Evolutionary conservation across 306 rosid species (phyloP), one percentile per base, ranked within the genome.

Genomic region (Castanopsis chinensis): DNA sequence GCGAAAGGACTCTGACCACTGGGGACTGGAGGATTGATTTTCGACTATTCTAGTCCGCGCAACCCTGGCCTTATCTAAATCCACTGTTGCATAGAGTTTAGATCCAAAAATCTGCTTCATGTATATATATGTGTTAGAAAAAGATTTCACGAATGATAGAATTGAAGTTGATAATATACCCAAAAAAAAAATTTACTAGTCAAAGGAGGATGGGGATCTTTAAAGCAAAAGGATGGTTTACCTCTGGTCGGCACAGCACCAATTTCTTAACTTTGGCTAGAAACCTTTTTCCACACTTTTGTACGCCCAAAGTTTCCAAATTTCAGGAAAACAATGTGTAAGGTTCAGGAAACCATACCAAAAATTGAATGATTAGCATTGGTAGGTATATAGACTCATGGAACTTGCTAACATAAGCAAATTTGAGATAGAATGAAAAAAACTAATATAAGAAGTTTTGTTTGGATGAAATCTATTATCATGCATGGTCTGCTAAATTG

Each of bases 21-120:
- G 70, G 0, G 96, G 97, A 23, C 76, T 69, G 25, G 72, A 57
- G 15, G 92, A 78, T 21, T 84, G 75, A 43, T 85, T 74, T 43
- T 77, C 35, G 14, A 93, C 52, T 85, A 83, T 81, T 74, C 88
- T 82, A 0, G 96, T 95, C 6, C 89, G 57, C 3, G 84, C 92
- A 19, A 86, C 94, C 54, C 97, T 83, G 2, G 96, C 93, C 68
- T 84, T 91, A 14, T 89, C 99, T 49, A 93, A 82, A 90, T 95
- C 98, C 57, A 95, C 86, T 58, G 97, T 86, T 77, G 99, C 97
- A 83, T 95, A 91, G 32, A 91, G 86, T 77, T 87, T 82, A 11
- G 90, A 78, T 32, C 94, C 97, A 55, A 83, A 86, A 76, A 91
- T 84, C 97, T 95, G 60, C 83, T 73, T 78, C 33, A 63, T 6